Conservation (phyloP, 345 rosid genomes). For the Moricandia moricandioides region DNA sequence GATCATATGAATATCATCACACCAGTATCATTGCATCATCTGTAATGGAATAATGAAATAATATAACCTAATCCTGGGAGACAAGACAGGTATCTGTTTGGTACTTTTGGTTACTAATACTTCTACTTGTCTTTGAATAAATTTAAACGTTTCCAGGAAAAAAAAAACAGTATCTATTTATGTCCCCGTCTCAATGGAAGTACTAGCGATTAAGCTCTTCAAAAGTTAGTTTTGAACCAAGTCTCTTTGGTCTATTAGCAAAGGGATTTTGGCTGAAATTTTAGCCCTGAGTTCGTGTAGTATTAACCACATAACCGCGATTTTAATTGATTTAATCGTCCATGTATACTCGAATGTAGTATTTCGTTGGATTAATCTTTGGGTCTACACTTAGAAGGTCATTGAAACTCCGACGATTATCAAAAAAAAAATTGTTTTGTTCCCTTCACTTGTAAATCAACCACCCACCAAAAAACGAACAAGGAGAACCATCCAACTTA, state of each 20-base stretch:
- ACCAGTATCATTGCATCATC: neutral
- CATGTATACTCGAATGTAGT: no score
- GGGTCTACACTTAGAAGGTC: no score
- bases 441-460: neutral
- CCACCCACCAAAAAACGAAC: neutral
- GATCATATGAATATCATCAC: neutral
- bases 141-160: neutral
- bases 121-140: neutral
- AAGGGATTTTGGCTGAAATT: no score
- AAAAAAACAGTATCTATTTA: neutral
- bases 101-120: neutral
- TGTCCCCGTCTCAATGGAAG: neutral
- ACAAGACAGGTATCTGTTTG: neutral
- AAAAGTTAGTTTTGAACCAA: neutral
- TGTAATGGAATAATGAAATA: neutral
- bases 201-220: neutral
- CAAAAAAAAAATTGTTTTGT: no score
- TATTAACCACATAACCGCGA: no score
- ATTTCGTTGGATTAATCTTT: no score
- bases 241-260: no score
- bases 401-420: no score
- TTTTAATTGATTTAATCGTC: no score
- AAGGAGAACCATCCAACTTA: neutral
- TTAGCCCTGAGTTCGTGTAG: no score
- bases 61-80: neutral